A percentile compares a stretch with the other conserved stretches of the same genome.
Conservation (phyloP, 805 yeast genomes). For the Ogataea populi-albae region DNA sequence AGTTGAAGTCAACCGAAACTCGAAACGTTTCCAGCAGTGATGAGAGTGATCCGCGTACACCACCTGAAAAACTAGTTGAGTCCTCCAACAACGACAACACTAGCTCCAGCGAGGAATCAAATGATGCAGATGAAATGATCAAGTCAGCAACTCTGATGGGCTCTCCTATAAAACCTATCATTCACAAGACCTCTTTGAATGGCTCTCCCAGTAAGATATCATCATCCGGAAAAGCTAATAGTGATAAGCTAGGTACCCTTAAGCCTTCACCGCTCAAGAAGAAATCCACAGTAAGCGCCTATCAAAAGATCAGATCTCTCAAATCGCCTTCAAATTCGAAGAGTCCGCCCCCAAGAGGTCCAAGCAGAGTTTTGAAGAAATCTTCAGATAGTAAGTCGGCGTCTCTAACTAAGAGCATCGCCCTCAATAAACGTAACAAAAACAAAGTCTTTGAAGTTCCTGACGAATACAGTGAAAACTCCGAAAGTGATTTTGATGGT, state of each 20-base stretch:
- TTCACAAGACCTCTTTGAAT: constrained; percentile 16
- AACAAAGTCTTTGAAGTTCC: constrained; percentile 13
- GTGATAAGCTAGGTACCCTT: too few species aligned
- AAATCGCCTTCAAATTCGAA: constrained; percentile 5
- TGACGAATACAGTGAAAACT: constrained; percentile 9
- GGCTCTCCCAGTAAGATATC: constrained; percentile 19
- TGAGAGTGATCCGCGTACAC: constrained; percentile 3
- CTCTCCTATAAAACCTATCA: constrained; percentile 26
- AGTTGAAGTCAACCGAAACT: constrained; percentile 12
- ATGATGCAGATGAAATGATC: constrained; percentile 31
- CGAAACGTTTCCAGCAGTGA: constrained; percentile 2
- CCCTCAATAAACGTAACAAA: constrained; percentile 21
- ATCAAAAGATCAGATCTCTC: constrained; percentile 11
- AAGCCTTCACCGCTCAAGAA: constrained; percentile 24
- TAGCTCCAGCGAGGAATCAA: constrained; percentile 18
- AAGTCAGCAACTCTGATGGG: constrained; percentile 30
- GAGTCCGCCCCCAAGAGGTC: constrained; percentile 2
- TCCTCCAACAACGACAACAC: constrained; percentile 9
- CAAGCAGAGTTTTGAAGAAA: not conserved
- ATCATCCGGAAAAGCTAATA: constrained; percentile 1
- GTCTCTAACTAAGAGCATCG: constrained; percentile 29
- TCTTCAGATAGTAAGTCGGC: constrained; percentile 9
- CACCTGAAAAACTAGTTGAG: constrained; percentile 6
- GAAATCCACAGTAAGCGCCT: constrained; percentile 13
- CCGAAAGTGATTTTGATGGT: constrained; percentile 4